Evolutionary conservation across 495 filamentous ascomycete species (phyloP), one percentile per base, ranked within the genome.

Genomic region (Bryoglossum gracile): DNA sequence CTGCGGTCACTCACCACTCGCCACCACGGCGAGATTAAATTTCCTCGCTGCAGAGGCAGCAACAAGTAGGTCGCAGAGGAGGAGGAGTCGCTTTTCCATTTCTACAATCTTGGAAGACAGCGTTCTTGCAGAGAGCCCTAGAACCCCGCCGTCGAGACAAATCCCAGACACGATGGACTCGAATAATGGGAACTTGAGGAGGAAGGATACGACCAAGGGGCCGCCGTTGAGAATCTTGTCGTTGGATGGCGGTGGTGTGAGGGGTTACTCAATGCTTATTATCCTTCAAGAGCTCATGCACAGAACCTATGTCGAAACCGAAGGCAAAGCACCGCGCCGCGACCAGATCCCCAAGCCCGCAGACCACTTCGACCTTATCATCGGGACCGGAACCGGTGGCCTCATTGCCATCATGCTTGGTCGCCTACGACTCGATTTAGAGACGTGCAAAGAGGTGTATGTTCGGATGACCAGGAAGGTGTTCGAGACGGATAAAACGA

Each of bases 341-440:
- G 79, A 88, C 55, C 81, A 96, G 57, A 91, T 97, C 18, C 92
- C 94, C 21, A 95, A 95, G 58, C 92, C 92, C 52, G 95, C 89
- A 80, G 94, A 98, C 53, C 87, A 97, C 65, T 98, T 98, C 69
- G 92, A 98, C 67, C 73, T 98, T 46, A 98, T 98, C 53, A 83
- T 82, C 48, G 92, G 92, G 26, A 95, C 89, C 33, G 91, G 91
- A 45, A 98, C 92, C 1, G 92, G 92, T 56, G 92, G 92, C 2
- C 68, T 98, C 46, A 95, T 98, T 53, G 94, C 92, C 16, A 76
- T 98, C 53, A 97, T 98, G 94, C 75, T 98, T 18, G 92, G 92
- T 8, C 78, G 92, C 33, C 68, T 98, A 57, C 84, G 92, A 37
- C 76, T 98, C 57, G 89, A 97, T 58, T 68, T 97, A 22, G 91